Conservation (phyloP, 139 green algal genomes). For the Medakamo hakoo region DNA sequence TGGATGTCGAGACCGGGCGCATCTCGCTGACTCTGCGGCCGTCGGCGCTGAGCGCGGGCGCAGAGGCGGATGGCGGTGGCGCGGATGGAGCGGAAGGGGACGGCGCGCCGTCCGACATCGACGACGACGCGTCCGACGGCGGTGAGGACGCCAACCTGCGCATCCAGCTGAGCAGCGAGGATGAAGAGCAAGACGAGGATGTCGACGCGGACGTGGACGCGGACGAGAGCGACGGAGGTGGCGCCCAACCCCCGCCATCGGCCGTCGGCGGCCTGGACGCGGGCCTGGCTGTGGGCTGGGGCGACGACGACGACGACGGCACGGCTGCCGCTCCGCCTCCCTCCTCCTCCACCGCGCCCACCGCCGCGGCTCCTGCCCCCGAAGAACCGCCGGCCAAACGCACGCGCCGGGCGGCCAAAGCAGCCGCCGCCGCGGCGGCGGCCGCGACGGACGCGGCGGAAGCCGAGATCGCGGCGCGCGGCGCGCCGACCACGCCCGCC, state of each 20-base stretch:
- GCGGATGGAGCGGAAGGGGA: slow-evolving; percentile 24
- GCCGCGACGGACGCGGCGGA: not conserved
- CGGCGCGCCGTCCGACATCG: slow-evolving; percentile 9
- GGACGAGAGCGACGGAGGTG: slow-evolving; percentile 8
- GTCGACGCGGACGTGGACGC: slow-evolving; percentile 14
- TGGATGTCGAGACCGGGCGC: slow-evolving; percentile 31
- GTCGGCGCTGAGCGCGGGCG: slow-evolving; percentile 31
- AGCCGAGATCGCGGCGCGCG: not conserved
- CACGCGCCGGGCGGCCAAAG: too few relatives aligned
- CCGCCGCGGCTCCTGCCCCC: too few relatives aligned
- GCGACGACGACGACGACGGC: not conserved
- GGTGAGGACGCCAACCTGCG: slow-evolving; percentile 2
- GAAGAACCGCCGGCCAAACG: too few relatives aligned
- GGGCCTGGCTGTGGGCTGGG: not conserved
- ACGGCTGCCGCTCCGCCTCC: not conserved
- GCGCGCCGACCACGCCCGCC: not conserved
- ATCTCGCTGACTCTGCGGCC: slow-evolving; percentile 56
- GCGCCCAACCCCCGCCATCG: not conserved
- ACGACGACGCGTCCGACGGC: slow-evolving; percentile 5
- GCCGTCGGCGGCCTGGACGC: not conserved
- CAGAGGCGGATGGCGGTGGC: slow-evolving; percentile 14
- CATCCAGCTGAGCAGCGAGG: slow-evolving; percentile 11
- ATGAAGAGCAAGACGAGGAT: slow-evolving; percentile 18
- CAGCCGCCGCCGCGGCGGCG: too few relatives aligned
- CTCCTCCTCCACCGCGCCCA: not conserved